Percentiles rank a stretch among this genome's conserved stretches.
phyloP scores from a whole-genome alignment of 164 flowering plant genomes.

The Liquidambar formosana region DNA sequence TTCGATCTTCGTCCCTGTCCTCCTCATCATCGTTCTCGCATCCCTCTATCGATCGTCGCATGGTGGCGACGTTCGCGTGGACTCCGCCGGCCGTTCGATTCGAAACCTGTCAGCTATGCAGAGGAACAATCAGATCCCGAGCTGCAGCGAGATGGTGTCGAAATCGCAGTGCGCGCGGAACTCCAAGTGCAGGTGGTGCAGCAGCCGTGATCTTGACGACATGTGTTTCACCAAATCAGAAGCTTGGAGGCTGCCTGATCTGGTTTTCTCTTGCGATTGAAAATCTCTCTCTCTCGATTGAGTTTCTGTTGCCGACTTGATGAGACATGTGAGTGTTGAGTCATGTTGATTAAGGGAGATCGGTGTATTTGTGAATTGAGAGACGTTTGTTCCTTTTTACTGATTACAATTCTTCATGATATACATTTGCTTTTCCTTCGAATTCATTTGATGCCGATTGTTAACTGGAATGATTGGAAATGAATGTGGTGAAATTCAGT shows the following conservation, averaged over 20 bases:
- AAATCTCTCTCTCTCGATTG: conserved; percentile 3
- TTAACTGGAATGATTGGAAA: not conserved
- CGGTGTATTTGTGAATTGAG: too few relatives aligned
- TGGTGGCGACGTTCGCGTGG: not conserved
- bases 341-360: too few relatives aligned
- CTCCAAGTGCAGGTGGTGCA: conserved; percentile 64
- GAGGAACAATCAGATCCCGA: conserved; percentile 27
- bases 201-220: conserved; percentile 59
- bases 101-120: conserved; percentile 15
- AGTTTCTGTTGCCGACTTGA: not conserved
- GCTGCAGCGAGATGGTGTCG: conserved; percentile 36
- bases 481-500: not conserved
- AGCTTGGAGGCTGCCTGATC: conserved; percentile 64
- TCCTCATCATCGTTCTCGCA: conserved; percentile 10
- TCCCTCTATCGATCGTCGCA: not conserved
- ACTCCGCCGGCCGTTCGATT: conserved; percentile 10
- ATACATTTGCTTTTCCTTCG: not conserved
- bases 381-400: not conserved
- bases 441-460: not conserved
- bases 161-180: conserved; percentile 47
- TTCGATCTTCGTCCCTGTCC: conserved; percentile 7
- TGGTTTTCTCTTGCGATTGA: conserved; percentile 62
- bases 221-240: conserved; percentile 56
- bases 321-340: too few relatives aligned
- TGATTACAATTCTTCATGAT: not conserved